Evolutionary conservation across 2,329 filamentous ascomycete genomes (phyloP).

Genomic region (Chrysoporthe deuterocubensis): DNA sequence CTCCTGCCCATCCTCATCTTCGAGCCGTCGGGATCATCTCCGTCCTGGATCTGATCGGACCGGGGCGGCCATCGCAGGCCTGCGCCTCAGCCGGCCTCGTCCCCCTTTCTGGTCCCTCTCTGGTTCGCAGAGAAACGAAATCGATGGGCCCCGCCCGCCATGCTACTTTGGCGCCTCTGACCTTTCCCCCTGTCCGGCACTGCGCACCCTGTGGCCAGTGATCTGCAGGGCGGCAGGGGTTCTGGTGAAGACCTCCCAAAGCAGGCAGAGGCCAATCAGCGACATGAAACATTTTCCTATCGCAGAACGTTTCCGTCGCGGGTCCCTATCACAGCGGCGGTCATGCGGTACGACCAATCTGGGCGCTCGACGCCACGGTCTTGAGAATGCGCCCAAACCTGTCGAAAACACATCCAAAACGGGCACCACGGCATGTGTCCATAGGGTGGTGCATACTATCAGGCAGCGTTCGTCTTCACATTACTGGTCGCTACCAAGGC

Average conservation of each 20-base stretch:
- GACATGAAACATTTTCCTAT: constrained; percentile 15
- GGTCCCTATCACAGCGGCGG: neutral
- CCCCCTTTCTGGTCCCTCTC: neutral
- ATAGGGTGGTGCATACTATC: neutral
- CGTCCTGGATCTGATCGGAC: neutral
- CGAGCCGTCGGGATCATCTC: neutral
- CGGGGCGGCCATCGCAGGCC: neutral
- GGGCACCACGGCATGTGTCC: neutral
- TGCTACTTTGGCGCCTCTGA: neutral
- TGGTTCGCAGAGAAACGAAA: neutral
- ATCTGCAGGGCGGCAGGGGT: neutral
- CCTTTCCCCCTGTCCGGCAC: constrained; percentile 5
- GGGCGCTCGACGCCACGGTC: neutral
- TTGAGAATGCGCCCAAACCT: neutral
- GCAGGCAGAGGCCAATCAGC: constrained; percentile 5
- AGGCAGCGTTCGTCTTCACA: neutral
- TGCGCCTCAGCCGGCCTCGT: too few species aligned
- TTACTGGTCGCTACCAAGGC: neutral
- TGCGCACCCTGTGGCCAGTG: constrained; percentile 6
- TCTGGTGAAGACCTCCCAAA: neutral
- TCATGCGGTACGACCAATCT: neutral
- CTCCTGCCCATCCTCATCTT: constrained; percentile 10
- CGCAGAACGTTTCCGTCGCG: constrained; percentile 5
- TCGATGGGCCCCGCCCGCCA: neutral
- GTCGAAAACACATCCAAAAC: neutral